phyloP scores from a whole-genome alignment of 495 filamentous ascomycete species.

The Hypoxylon fuscum region DNA sequence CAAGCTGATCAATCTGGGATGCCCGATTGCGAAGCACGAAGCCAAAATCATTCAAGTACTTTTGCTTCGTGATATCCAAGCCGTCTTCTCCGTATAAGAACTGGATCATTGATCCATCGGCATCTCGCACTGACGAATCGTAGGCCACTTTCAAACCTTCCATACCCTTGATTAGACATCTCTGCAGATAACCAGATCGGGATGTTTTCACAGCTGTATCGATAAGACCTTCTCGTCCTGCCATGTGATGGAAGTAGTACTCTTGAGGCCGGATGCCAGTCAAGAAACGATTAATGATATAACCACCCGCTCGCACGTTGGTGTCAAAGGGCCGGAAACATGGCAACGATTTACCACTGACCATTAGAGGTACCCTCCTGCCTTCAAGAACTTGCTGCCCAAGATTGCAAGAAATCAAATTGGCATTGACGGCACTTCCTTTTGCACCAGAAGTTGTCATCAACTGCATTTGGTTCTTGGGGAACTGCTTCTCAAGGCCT shows the following conservation, averaged over 20 bases:
- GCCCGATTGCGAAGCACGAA: constrained; percentile 83
- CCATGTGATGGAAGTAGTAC: constrained; percentile 99
- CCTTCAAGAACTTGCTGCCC: constrained; percentile 98
- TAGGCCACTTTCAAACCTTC: constrained; percentile 92
- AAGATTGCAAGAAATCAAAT: constrained; percentile 95
- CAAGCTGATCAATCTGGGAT: constrained; percentile 56
- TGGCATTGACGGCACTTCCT: constrained; percentile 91
- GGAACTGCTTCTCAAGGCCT: constrained; percentile 90
- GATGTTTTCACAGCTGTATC: constrained; percentile 99
- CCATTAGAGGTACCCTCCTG: constrained; percentile 94
- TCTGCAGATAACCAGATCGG: constrained; percentile 94
- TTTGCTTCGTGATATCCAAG: constrained; percentile 91
- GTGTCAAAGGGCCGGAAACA: constrained; percentile 94
- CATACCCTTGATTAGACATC: constrained; percentile 99
- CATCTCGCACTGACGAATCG: constrained; percentile 91
- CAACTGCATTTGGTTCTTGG: constrained; percentile 97
- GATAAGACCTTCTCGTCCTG: constrained; percentile 96
- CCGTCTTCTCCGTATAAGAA: constrained; percentile 98
- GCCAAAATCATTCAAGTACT: constrained; percentile 87
- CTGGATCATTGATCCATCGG: constrained; percentile 91
- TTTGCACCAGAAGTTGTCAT: constrained; percentile 99
- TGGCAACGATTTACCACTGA: constrained; percentile 94
- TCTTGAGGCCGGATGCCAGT: constrained; percentile 97
- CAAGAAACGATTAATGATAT: constrained; percentile 95
- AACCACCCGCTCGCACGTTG: constrained; percentile 89